phyloP scores from a whole-genome alignment of 164 flowering plant species.

The Brasenia schreberi region DNA sequence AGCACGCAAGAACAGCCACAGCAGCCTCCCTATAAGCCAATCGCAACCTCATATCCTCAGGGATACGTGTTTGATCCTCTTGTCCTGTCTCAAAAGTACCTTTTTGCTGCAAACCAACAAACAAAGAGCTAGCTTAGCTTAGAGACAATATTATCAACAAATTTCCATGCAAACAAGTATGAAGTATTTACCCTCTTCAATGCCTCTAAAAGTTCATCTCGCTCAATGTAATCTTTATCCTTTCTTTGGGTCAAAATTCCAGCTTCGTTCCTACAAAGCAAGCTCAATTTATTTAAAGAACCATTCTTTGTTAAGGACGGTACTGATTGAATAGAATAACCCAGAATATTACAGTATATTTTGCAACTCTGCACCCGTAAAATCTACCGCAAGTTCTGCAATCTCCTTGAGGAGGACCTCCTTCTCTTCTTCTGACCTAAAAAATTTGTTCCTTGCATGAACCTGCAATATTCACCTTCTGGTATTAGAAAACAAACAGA shows the following conservation, averaged over 20 bases:
- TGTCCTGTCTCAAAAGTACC: constrained; percentile 97
- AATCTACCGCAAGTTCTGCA: constrained; percentile 74
- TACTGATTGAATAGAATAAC: not conserved
- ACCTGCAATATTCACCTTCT: constrained; percentile 38
- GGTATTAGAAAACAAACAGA: not conserved
- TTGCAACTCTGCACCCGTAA: constrained; percentile 97
- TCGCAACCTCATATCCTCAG: constrained; percentile 76
- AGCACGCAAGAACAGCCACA: constrained; percentile 91
- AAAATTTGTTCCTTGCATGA: constrained; percentile 89
- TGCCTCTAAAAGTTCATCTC: constrained; percentile 84
- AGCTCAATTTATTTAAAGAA: constrained; percentile 1
- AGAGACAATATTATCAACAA: not conserved
- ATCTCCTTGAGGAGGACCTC: constrained; percentile 61
- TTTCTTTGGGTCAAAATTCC: constrained; percentile 94
- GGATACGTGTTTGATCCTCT: constrained; percentile 80
- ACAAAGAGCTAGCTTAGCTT: not conserved
- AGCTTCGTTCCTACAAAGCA: constrained; percentile 81
- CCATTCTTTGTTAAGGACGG: not conserved
- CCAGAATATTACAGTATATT: constrained; percentile 56
- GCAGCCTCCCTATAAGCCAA: constrained; percentile 95
- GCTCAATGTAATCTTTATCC: constrained; percentile 84
- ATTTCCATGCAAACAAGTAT: not conserved
- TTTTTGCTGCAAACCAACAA: constrained; percentile 63
- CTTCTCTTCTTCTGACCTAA: constrained; percentile 80
- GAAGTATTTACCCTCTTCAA: constrained; percentile 62